Percentiles rank a stretch among this genome's conserved stretches.
phyloP scores from a whole-genome alignment of 768 basidiomycete species.

The Tulasnella sp. region DNA sequence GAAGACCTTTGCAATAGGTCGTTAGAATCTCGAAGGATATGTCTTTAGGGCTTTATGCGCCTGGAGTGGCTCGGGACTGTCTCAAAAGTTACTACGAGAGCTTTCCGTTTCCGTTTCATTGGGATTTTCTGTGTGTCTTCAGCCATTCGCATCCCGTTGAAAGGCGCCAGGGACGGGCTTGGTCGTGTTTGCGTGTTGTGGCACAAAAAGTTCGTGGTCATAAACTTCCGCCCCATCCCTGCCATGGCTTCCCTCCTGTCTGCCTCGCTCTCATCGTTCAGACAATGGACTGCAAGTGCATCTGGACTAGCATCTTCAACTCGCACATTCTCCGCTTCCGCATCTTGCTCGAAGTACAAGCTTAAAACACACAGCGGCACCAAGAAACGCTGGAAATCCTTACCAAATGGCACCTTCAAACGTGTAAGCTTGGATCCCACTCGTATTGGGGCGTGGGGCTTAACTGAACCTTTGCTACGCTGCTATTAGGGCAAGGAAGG shows the following conservation, averaged over 20 bases:
- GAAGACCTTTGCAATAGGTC: background rate
- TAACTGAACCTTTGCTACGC: background rate
- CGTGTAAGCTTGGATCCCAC: constrained; percentile 24
- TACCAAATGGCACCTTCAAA: constrained; percentile 30
- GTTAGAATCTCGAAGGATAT: too few relatives aligned
- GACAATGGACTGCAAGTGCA: background rate
- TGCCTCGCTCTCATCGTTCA: background rate
- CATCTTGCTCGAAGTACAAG: constrained; percentile 24
- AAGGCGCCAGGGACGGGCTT: background rate
- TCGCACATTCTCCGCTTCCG: constrained; percentile 17
- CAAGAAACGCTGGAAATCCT: constrained; percentile 30
- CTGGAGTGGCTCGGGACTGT: too few relatives aligned
- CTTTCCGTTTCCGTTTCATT: background rate
- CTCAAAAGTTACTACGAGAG: background rate
- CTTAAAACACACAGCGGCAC: constrained; percentile 29
- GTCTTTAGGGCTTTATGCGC: too few relatives aligned
- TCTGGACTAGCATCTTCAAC: background rate
- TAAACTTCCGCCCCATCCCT: background rate
- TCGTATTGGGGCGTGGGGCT: background rate
- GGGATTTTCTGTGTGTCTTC: background rate
- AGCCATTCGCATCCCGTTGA: background rate
- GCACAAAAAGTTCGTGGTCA: constrained; percentile 6
- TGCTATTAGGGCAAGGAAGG: constrained; percentile 29
- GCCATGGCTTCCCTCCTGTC: background rate
- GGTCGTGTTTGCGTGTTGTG: constrained; percentile 4